Conservation (phyloP, 192 early-diverging fungal species). For the Umbelopsis sp. region DNA sequence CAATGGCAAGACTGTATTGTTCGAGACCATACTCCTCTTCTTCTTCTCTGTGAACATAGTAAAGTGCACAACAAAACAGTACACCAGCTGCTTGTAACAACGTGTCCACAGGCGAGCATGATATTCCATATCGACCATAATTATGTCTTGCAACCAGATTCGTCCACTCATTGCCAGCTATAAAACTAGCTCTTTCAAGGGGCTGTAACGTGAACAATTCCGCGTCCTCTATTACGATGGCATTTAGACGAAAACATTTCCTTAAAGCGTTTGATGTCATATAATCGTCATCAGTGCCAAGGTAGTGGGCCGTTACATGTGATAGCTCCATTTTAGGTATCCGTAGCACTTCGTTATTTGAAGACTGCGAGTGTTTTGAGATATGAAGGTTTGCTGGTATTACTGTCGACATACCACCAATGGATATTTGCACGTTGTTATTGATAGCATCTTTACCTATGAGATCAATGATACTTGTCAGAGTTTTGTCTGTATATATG, state of each 20-base stretch:
- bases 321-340: background rate
- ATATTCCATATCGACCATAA: background rate
- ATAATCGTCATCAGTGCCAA: background rate
- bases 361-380: no score
- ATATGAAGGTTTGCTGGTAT: no score
- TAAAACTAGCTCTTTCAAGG: background rate
- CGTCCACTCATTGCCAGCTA: background rate
- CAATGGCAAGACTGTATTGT: background rate
- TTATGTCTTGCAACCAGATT: background rate
- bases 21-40: slow-evolving; percentile 4
- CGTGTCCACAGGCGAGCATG: background rate
- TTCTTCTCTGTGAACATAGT: slow-evolving; percentile 4
- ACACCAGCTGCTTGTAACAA: background rate
- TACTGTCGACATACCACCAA: no score
- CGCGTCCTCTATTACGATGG: background rate
- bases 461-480: no score
- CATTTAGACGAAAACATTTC: slow-evolving; percentile 3
- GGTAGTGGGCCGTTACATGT: background rate
- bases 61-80: background rate
- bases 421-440: no score
- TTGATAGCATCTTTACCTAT: no score
- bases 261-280: background rate
- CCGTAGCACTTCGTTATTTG: no score
- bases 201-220: slow-evolving; percentile 4
- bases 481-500: background rate